Evolutionary conservation across 192 early-diverging fungal genomes (phyloP), one percentile per base, ranked within the genome.

Genomic region (Entomortierella beljakovae): DNA sequence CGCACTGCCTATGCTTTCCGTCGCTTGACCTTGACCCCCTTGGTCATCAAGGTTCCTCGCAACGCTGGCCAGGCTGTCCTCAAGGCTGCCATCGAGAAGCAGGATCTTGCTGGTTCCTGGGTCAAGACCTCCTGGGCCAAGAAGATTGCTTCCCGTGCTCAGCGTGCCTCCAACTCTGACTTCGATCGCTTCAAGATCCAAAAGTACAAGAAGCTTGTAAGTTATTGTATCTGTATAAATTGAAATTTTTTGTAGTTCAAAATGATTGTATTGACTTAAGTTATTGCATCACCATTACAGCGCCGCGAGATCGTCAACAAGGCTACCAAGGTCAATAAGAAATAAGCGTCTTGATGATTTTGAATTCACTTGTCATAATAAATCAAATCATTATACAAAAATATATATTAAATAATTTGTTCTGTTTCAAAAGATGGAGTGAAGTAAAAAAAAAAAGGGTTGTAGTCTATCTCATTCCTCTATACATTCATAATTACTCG

Each of bases 141-240:
- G 94, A 99, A 98, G 94, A 84, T 99, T 80, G 93, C 88, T 61
- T 84, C 87, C 68, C 93, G 97, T 74, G 81, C 86, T 61, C 82
- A 81, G 81, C 93, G 96, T 80, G 88, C 94, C 69, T 80, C 79
- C 81, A 84, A 95, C 80, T 75, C 89, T 49, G 98, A 99, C 88
- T 98, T 99, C 87, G 97, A 98, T 86, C 92, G 98, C 81, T 99
- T 99, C 94, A 97, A 99, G 95, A 70, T 97, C 55, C 88, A 92
- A 90, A 87, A 96, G 85, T 92, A 97, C 83, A 92, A 92, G 88
- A 97, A 94, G 90, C 89, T 96, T 87, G 91, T 92, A 85, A 79
- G 89, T 76, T 51, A 10, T 42, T 33, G 10, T 11, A 28, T 31
- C 18, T 54, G 46, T 65, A n/a, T 43, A 9, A 13, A 9, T 13